Evolutionary conservation across 2,329 filamentous ascomycete genomes (phyloP), one percentile per base, ranked within the genome.

Genomic region (Ophiognomonia clavigignenti-juglandacearum): DNA sequence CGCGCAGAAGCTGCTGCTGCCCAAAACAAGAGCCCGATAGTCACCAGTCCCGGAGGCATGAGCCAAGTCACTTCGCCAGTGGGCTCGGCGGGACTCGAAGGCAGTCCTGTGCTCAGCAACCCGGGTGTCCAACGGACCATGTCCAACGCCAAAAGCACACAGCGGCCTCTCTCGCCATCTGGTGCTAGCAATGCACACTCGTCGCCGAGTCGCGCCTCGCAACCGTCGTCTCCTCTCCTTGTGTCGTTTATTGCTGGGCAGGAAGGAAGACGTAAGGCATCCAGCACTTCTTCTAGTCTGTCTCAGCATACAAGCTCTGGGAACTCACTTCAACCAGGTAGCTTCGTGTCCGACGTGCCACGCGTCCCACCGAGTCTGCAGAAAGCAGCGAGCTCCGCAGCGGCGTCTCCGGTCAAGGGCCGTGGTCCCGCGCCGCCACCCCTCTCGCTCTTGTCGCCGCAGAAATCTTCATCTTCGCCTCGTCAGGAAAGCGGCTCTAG

Each of bases 241-340:
- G 87, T 97, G 8, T 95, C 93, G 6, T 98, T 98, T 64, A 89
- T 92, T 50, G 88, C 92, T 11, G 87, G 87, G 6, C 86, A 88
- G 56, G 91, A 97, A 50, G 70, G 72, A 36, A 82, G 91, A 51
- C 82, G 93, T 39, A 98, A 98, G 70, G 89, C 88, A 5, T 97
- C 93, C 4, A 95, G 88, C 60, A 92, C 86, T 54, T 88, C 88
- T 1, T 95, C 90, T 4, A 86, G 81, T 48, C 72, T 93, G 37
- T 93, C 90, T 0, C 87, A 93, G 55, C 85, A 90, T 55, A 87
- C 46, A 40, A 23, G 42, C 46, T 52, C 87, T 1, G 80, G 73
- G 42, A 58, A 72, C 22, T 81, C 83, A 2, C 71, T 92, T 32
- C 87, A 88, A 53, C 82, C 88, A 26, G 81, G 78, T 2, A 82